These are phyloP conservation scores for Aspergillus sparsus DNA, from an alignment of 495 filamentous ascomycete species.

Conservation along the genomic window DNA sequence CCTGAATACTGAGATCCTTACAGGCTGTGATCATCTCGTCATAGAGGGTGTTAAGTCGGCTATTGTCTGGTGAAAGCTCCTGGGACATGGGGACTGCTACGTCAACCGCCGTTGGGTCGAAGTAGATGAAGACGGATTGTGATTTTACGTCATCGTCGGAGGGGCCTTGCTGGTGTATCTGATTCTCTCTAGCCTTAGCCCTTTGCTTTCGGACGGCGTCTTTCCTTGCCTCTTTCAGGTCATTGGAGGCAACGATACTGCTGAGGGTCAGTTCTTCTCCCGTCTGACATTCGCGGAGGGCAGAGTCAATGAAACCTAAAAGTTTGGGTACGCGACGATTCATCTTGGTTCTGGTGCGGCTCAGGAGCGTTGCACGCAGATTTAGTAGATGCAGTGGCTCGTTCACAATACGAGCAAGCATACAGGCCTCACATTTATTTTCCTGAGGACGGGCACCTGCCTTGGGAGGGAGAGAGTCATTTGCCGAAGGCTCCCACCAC, in stretches of 20 bases:
- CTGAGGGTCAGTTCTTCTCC: constrained; percentile 14
- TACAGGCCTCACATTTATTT: constrained; percentile 44
- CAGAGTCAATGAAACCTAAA: constrained; percentile 31
- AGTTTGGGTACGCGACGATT: constrained; percentile 28
- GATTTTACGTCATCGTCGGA: background rate
- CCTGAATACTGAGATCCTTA: background rate
- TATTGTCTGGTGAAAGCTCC: background rate
- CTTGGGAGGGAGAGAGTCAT: background rate
- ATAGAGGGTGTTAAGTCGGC: background rate
- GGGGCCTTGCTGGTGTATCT: background rate
- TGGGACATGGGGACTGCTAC: background rate
- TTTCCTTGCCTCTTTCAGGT: constrained; percentile 32
- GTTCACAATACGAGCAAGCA: constrained; percentile 38
- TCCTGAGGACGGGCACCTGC: constrained; percentile 25
- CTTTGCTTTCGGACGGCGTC: constrained; percentile 22
- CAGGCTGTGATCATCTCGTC: background rate
- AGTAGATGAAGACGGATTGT: constrained; percentile 4
- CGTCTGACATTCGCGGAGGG: constrained; percentile 20
- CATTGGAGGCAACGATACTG: constrained; percentile 22
- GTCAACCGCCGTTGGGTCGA: background rate
- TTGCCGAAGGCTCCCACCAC: constrained; percentile 29
- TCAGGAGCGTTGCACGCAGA: constrained; percentile 34
- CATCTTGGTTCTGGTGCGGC: constrained; percentile 31
- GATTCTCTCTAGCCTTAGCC: background rate
- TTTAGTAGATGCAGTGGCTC: constrained; percentile 26